A percentile compares a stretch with the other conserved stretches of the same genome.
These are phyloP conservation scores for Solanum habrochaites DNA, from an alignment of 257 asterid species.

Conservation along the genomic window DNA sequence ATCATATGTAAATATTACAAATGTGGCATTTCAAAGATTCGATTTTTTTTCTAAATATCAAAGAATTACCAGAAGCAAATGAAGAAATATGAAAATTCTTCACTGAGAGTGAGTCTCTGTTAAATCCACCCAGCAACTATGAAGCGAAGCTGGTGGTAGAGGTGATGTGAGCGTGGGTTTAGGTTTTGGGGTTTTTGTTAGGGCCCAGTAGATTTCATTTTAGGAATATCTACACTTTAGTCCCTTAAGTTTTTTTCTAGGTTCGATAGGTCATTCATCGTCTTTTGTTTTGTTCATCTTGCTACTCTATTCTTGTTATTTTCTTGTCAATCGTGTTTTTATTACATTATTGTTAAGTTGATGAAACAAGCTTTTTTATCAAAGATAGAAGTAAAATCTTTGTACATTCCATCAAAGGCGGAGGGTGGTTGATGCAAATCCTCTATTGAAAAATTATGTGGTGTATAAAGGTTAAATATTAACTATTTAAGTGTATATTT, in stretches of 20 bases:
- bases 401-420: neutral
- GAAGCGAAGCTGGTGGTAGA: neutral
- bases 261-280: neutral
- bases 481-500: too few relatives aligned
- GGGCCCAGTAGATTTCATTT: neutral
- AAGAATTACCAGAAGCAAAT: neutral
- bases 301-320: neutral
- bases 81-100: neutral
- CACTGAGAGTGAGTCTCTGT: neutral
- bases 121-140: neutral
- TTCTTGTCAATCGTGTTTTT: neutral
- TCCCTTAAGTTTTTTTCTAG: neutral
- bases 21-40: neutral
- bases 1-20: neutral
- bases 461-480: too few relatives aligned
- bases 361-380: rapidly evolving
- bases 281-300: neutral
- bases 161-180: neutral
- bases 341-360: neutral
- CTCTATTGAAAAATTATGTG: too few relatives aligned
- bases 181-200: neutral
- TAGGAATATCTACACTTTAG: too few relatives aligned
- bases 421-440: neutral
- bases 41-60: neutral
- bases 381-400: neutral